Evolutionary conservation across 1,284 basidiomycete genomes (phyloP).

Genomic region (Farysia itapuensis): DNA sequence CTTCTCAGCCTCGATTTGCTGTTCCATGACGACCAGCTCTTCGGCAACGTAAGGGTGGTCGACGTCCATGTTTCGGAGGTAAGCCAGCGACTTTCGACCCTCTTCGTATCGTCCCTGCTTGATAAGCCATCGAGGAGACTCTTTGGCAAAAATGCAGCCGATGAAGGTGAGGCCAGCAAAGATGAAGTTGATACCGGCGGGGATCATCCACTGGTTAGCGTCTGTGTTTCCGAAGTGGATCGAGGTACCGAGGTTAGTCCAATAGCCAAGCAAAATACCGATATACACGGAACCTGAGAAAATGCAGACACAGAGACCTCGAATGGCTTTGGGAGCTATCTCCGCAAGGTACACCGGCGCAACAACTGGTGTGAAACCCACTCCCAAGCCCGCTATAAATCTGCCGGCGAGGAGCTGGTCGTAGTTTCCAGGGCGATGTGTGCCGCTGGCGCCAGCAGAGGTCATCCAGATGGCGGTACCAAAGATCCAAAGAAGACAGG

Average conservation of each 20-base stretch:
- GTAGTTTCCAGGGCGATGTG: conserved; percentile 31
- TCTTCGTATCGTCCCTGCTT: conserved; percentile 34
- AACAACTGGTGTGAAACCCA: conserved; percentile 40
- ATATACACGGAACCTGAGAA: conserved; percentile 36
- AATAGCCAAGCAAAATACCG: conserved; percentile 35
- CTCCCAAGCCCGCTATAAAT: conserved; percentile 42
- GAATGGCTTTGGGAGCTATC: conserved; percentile 34
- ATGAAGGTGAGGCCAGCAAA: conserved; percentile 38
- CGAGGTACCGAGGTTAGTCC: conserved; percentile 14
- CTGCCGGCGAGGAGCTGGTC: conserved; percentile 39
- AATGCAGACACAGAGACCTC: conserved; percentile 33
- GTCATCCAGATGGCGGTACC: conserved; percentile 46
- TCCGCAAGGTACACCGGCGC: conserved; percentile 38
- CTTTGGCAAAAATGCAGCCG: conserved; percentile 27
- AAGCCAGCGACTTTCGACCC: conserved; percentile 28
- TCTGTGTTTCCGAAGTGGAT: conserved; percentile 5
- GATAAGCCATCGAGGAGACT: conserved; percentile 45
- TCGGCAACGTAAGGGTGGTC: conserved; percentile 28
- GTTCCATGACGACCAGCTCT: conserved; percentile 34
- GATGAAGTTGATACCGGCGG: conserved; percentile 41
- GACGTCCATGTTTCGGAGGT: conserved; percentile 30
- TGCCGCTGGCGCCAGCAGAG: conserved; percentile 17
- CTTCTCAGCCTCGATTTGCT: conserved; percentile 28
- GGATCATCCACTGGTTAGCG: conserved; percentile 31
- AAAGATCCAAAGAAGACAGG: conserved; percentile 41